Conservation (phyloP, 179 eudicot genomes). For the Drosera spatulata region DNA sequence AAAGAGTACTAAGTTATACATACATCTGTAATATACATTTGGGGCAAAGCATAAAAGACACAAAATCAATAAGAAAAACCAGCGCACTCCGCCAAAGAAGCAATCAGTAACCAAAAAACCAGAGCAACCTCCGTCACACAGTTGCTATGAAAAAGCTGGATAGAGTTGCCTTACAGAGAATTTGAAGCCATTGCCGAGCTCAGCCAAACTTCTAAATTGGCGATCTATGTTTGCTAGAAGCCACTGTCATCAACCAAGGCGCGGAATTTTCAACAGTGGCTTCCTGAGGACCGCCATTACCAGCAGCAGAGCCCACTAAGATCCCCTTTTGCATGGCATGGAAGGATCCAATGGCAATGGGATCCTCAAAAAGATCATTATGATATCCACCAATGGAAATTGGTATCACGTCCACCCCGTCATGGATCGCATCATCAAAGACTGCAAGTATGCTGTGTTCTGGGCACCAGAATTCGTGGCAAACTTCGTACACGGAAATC, state of each 20-base stretch:
- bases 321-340: conserved; percentile 67
- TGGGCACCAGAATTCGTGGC: conserved; percentile 71
- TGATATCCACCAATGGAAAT: conserved; percentile 39
- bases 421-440: conserved; percentile 66
- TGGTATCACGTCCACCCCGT: conserved; percentile 70
- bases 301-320: conserved; percentile 46
- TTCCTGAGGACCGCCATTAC: conserved; percentile 48
- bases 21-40: too few relatives aligned
- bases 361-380: conserved; percentile 20
- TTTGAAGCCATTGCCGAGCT: conserved; percentile 48
- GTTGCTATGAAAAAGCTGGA: too few relatives aligned
- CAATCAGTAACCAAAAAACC: too few relatives aligned
- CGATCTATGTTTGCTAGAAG: conserved; percentile 54
- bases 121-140: too few relatives aligned
- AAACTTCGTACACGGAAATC: background rate
- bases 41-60: too few relatives aligned
- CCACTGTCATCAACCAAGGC: conserved; percentile 78
- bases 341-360: conserved; percentile 65
- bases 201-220: conserved; percentile 29
- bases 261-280: conserved; percentile 43
- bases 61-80: too few relatives aligned
- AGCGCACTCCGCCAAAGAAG: too few relatives aligned
- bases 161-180: conserved; percentile 23
- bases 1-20: too few relatives aligned
- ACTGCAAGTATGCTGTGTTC: conserved; percentile 56